phyloP scores from a whole-genome alignment of 371 early-diverging fungal species.

The Mucor racemosus region DNA sequence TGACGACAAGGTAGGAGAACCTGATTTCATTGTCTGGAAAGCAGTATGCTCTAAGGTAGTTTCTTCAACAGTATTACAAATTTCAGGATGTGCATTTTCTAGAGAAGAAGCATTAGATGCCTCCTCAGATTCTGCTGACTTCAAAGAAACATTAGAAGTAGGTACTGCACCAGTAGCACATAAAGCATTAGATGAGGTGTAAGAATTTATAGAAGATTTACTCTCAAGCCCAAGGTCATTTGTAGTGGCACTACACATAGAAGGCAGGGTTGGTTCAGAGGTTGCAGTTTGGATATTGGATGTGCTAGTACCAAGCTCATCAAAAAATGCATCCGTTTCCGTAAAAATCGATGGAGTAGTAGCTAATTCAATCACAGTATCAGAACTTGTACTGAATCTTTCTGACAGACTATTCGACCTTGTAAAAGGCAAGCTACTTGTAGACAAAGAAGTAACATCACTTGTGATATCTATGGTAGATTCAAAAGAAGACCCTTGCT shows the following conservation, averaged over 20 bases:
- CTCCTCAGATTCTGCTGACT: neutral
- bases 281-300: neutral
- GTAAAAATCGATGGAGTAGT: neutral
- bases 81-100: neutral
- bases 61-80: neutral
- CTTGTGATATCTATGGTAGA: neutral
- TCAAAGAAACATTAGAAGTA: neutral
- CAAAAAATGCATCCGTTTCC: neutral
- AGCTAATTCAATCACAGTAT: neutral
- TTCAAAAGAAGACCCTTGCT: neutral
- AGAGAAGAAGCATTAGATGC: neutral
- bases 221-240: neutral
- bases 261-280: too few species aligned
- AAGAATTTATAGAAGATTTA: too few species aligned
- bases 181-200: neutral
- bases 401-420: neutral
- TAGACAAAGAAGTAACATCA: neutral
- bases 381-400: neutral
- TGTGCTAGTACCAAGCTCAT: neutral
- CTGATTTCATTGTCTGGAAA: too few species aligned
- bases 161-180: neutral
- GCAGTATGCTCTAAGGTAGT: too few species aligned
- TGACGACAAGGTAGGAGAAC: neutral
- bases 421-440: neutral
- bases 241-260: too few species aligned